Evolutionary conservation across 768 basidiomycete species (phyloP).

Genomic region (Rubroboletus satanas): DNA sequence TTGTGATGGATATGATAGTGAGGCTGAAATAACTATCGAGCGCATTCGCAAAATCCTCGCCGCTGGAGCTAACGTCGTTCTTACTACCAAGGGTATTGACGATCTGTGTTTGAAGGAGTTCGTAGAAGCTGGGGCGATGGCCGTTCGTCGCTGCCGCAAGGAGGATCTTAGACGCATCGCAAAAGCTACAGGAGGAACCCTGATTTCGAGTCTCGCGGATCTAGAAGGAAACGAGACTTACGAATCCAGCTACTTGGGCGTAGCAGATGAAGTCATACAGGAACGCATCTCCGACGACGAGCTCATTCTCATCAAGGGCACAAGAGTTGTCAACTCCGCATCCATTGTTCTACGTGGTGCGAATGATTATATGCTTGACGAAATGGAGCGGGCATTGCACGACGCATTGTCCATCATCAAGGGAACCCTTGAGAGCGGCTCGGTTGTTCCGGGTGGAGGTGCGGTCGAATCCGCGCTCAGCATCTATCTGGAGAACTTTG

Average conservation of each 20-base stretch:
- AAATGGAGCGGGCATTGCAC: constrained; percentile 97
- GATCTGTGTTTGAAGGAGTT: constrained; percentile 98
- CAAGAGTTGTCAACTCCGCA: constrained; percentile 89
- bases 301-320: constrained; percentile 94
- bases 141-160: constrained; percentile 94
- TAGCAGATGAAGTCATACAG: constrained; percentile 93
- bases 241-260: constrained; percentile 86
- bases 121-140: constrained; percentile 98
- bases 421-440: constrained; percentile 92
- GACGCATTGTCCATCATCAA: constrained; percentile 95
- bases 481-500: constrained; percentile 98
- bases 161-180: constrained; percentile 97
- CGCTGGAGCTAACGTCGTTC: constrained; percentile 92
- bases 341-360: constrained; percentile 95
- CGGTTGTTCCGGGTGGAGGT: constrained; percentile 95
- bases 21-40: constrained; percentile 94
- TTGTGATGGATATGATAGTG: constrained; percentile 47
- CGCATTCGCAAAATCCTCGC: constrained; percentile 93
- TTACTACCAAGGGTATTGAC: constrained; percentile 98
- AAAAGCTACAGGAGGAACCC: constrained; percentile 91
- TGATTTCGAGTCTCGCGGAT: constrained; percentile 91
- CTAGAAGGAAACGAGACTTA: constrained; percentile 98
- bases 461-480: constrained; percentile 96
- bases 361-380: constrained; percentile 98
- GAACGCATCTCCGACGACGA: constrained; percentile 99